Evolutionary conservation across 257 asterid species (phyloP), one percentile per base, ranked within the genome.

Genomic region (Linderniella brevidens): DNA sequence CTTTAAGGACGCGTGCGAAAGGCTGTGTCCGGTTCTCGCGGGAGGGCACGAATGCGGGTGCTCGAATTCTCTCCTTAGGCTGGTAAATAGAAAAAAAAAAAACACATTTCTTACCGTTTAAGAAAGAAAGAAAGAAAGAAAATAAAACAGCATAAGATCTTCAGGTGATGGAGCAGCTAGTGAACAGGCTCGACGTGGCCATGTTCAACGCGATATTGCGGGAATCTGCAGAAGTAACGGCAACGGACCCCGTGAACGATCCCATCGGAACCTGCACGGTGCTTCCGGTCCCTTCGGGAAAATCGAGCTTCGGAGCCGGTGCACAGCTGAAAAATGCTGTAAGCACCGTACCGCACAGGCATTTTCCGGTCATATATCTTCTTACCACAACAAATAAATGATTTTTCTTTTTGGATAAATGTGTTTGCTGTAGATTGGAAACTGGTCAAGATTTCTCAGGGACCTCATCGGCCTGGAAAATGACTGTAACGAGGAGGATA

Each of bases 121-220:
- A 25, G 6, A 25, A 3, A 25, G n/a, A n/a, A n/a, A n/a, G n/a
- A n/a, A n/a, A n/a, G n/a, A n/a, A n/a, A n/a, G n/a, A n/a, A n/a
- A n/a, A n/a, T n/a, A 25, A 25, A 25, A 25, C 32, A 25, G 6
- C 32, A 25, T 25, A 25, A 25, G 32, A 25, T 25, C 32, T 63
- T 48, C 63, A 87, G 97, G 92, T 78, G 47, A 87, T 87, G 93
- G 97, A 83, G 78, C 95, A 83, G 75, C 67, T 83, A 60, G 85
- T 87, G 58, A 62, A 70, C 51, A 73, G 95, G 70, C 71, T 87
- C 68, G 97, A 87, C 46, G 69, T 76, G 55, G 93, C 95, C 17
- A 87, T 87, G 93, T 83, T 87, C 68, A 87, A 87, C 58, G 97
- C 97, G 49, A 74, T 83, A 62, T 81, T 87, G 48, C 97, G 95